Conservation (phyloP, 352 stramenopile genomes). For the Globisporangium paddicum region DNA sequence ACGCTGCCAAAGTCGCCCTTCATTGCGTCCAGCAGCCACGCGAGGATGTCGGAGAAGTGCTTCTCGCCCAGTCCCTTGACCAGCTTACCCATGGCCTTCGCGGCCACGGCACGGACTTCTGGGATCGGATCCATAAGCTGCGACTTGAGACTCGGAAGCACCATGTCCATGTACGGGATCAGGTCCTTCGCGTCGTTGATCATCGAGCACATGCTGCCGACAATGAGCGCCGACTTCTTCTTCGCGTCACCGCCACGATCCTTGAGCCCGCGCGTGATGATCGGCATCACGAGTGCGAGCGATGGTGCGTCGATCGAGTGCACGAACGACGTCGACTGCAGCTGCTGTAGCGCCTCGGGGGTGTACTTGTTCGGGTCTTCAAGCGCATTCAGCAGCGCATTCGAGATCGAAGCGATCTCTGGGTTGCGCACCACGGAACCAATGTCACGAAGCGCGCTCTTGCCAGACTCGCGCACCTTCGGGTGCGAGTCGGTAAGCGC, state of each 20-base stretch:
- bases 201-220: conserved; percentile 99
- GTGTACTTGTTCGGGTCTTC: conserved; percentile 94
- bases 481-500: conserved; percentile 98
- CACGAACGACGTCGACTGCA: conserved; percentile 98
- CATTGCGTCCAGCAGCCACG: conserved; percentile 97
- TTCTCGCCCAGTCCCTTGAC: conserved; percentile 95
- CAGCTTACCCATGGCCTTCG: conserved; percentile 94
- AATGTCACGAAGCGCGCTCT: conserved; percentile 95
- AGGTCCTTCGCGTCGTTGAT: conserved; percentile 98
- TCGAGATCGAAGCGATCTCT: conserved; percentile 96
- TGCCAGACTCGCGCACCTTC: conserved; percentile 96
- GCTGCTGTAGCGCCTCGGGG: conserved; percentile 92
- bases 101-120: conserved; percentile 92
- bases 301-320: conserved; percentile 99
- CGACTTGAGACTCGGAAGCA: conserved; percentile 96
- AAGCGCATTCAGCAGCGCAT: conserved; percentile 93
- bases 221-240: conserved; percentile 98
- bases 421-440: conserved; percentile 98
- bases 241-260: conserved; percentile 97
- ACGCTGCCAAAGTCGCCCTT: conserved; percentile 94
- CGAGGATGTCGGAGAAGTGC: conserved; percentile 94
- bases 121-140: conserved; percentile 92
- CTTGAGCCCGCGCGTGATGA: conserved; percentile 97
- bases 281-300: conserved; percentile 98
- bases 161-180: conserved; percentile 96